Evolutionary conservation across 2,329 filamentous ascomycete species (phyloP).

Genomic region (Pestalotiopsis sp.): DNA sequence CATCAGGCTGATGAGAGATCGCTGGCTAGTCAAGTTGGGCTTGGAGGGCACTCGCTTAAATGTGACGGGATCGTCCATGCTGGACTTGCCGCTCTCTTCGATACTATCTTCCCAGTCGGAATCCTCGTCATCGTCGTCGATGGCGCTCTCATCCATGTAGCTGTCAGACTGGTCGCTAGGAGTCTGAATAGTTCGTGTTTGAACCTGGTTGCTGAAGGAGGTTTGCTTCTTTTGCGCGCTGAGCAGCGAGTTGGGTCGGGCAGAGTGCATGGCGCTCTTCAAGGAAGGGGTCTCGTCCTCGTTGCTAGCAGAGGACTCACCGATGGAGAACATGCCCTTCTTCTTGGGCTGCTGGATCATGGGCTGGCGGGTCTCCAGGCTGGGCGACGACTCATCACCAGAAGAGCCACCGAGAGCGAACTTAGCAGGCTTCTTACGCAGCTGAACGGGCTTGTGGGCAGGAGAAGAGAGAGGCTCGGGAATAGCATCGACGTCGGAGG

Average conservation of each 20-base stretch:
- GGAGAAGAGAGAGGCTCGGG: constrained; percentile 62
- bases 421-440: constrained; percentile 62
- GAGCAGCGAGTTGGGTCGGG: constrained; percentile 44
- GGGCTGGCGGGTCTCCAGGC: constrained; percentile 44
- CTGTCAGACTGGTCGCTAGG: constrained; percentile 60
- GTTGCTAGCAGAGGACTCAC: constrained; percentile 64
- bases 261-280: constrained; percentile 52
- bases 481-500: constrained; percentile 55
- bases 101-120: constrained; percentile 69
- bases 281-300: constrained; percentile 78
- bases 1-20: constrained; percentile 87
- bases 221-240: constrained; percentile 71
- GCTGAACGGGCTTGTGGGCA: constrained; percentile 67
- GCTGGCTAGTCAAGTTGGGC: constrained; percentile 80
- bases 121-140: constrained; percentile 70
- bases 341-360: constrained; percentile 34
- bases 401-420: constrained; percentile 80
- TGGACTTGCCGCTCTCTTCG: constrained; percentile 81
- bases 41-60: constrained; percentile 93
- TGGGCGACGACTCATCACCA: constrained; percentile 76
- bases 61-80: constrained; percentile 75
- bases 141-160: constrained; percentile 81
- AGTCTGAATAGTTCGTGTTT: constrained; percentile 67
- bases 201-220: constrained; percentile 79
- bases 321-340: constrained; percentile 53